Base-by-base conservation (phyloP, 768 basidiomycete genomes). In the Cyathus striatus region DNA sequence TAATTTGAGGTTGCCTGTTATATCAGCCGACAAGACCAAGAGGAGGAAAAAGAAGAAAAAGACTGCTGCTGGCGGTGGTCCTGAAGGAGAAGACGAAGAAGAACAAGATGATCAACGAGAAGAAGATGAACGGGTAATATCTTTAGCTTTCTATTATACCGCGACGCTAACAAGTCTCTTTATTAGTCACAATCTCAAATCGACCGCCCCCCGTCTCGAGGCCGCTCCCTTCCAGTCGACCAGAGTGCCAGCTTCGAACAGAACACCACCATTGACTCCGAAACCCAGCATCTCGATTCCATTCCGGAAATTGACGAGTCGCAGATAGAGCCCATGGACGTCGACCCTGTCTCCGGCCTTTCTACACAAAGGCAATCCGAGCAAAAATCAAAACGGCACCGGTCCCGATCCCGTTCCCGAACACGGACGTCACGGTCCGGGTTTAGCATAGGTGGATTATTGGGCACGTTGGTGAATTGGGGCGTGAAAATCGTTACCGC, bases 281-380 rank as follows among this genome's bases (percentile, higher is more conserved):
- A 78, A 44, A n/a, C n/a, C n/a, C 68, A 73, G 49, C 73, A 76
- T 2, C 70, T 88, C 21, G 64, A 76, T 18, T 76, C 81, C 6
- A 84, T 88, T 52, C 68, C 74, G 4, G 86, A 88, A 65, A 67
- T 70, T 22, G 79, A 87, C 3, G 83, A 86, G 54, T 14, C 13
- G 7, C 33, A 69, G 63, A 22, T 37, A 12, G 9, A 30, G 27
- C 27, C n/a, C n/a, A 9, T 42, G 43, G 23, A 44, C 49, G 39
- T 50, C 24, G 23, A 49, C 50, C 25, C 17, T 42, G 30, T 26
- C 24, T 21, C 55, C 5, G 38, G n/a, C n/a, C n/a, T n/a, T n/a
- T n/a, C 57, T 14, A 41, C 39, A 13, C 55, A 62, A 44, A 53
- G 54, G 38, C 62, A 59, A 32, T 36, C 59, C 21, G 40, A 46